Base-by-base conservation (phyloP, 257 asterid species). In the Ilex asprella region DNA sequence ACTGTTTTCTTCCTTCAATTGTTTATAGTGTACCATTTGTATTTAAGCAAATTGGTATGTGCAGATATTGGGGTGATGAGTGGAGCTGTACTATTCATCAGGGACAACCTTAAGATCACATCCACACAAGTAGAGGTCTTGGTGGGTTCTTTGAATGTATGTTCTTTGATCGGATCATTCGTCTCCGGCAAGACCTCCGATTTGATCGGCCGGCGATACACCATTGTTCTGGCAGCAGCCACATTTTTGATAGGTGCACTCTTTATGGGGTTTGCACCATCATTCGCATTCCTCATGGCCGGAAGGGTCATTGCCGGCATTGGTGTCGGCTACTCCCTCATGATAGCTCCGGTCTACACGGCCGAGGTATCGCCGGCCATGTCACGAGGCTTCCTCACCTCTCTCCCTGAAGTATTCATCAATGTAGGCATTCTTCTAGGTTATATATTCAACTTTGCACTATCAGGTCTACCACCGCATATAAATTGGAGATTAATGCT, bases 31-130 rank as follows among this genome's bases (percentile, higher is more conserved):
- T 8, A 7, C 13, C 11, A 44, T 7, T 7, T 44, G 9, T 8
- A 44, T 1, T 44, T 8, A 49, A 6, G 54, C 3, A 49, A 12
- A 12, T 11, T 49, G 16, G 12, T 64, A 5, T 27, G 14, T 69
- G 60, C 47, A 86, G 97, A 89, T 71, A 83, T 89, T 64, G 95
- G 97, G 27, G 97, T 86, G 11, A 89, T 86, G 95, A 86, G 97
- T 62, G 94, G 97, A 4, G 97, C 95, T 0, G 76, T 80, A 7
- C 71, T 89, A 1, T 86, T 58, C 78, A 89, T 89, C 59, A 84
- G 70, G 66, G 94, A 86, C 32, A 72, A 73, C 30, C 62, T 89
- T 60, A 79, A 81, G 56, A 78, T 89, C 54, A 79, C 97, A 15
- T 73, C 81, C 16, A 67, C 72, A 7, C 69, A 89, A 27, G 80